Percentiles rank a stretch among this genome's conserved stretches.
Conservation (phyloP, 2,329 filamentous ascomycete genomes). For the Gnomoniopsis sp. region DNA sequence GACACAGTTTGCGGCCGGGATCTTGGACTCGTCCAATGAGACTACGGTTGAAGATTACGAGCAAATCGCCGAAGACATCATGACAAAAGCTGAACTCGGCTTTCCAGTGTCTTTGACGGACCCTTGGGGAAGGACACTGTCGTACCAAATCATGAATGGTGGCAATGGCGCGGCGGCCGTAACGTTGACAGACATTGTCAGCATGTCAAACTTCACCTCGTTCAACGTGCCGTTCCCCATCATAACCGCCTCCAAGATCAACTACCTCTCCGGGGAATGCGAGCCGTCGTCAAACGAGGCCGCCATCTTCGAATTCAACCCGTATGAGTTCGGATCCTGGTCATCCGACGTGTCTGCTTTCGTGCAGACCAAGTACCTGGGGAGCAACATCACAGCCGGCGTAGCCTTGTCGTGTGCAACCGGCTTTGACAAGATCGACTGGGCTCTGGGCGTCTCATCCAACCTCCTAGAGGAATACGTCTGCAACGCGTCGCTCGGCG, state of each 20-base stretch:
- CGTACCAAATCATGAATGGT: conserved; percentile 12
- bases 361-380: conserved; percentile 37
- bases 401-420: conserved; percentile 30
- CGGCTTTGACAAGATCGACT: conserved; percentile 46
- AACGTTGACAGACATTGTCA: conserved; percentile 7
- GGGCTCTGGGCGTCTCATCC: conserved; percentile 40
- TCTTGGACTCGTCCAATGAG: conserved; percentile 5
- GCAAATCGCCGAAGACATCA: conserved; percentile 9
- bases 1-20: conserved; percentile 7
- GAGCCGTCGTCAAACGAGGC: conserved; percentile 25
- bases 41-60: neutral
- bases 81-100: conserved; percentile 6
- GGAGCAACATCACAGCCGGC: conserved; percentile 32
- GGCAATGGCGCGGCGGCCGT: conserved; percentile 4
- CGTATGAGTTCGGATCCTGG: conserved; percentile 44
- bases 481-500: conserved; percentile 10
- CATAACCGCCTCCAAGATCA: conserved; percentile 20
- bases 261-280: conserved; percentile 15
- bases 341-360: conserved; percentile 35
- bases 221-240: conserved; percentile 20
- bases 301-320: conserved; percentile 40
- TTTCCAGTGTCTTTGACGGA: conserved; percentile 15
- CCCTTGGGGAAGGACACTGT: conserved; percentile 13
- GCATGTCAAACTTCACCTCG: conserved; percentile 11
- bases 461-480: conserved; percentile 34